A percentile compares a stretch with the other conserved stretches of the same genome.
Evolutionary conservation across 2,329 filamentous ascomycete species (phyloP).

Genomic region (Aspergillus transmontanensis): DNA sequence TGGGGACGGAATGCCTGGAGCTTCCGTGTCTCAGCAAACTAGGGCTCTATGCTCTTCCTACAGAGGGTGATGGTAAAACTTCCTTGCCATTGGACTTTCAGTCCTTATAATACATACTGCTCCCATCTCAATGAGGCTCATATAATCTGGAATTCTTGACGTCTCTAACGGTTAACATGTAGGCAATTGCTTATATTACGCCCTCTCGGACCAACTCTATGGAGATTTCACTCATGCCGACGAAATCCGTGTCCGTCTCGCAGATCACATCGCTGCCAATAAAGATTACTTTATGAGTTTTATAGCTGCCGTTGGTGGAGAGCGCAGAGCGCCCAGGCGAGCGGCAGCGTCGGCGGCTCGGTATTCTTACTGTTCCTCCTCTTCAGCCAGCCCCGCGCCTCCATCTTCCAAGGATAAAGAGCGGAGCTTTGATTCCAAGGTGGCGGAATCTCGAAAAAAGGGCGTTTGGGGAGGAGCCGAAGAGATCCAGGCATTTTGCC

Average conservation of each 20-base stretch:
- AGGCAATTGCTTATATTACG: conserved; percentile 73
- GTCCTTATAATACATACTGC: conserved; percentile 8
- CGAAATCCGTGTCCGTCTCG: conserved; percentile 61
- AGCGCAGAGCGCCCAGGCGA: conserved; percentile 61
- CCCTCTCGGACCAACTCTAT: conserved; percentile 68
- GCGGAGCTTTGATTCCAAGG: conserved; percentile 60
- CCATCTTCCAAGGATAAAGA: conserved; percentile 57
- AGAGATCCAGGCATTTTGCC: conserved; percentile 68
- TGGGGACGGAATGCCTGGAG: conserved; percentile 32
- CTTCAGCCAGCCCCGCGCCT: conserved; percentile 44
- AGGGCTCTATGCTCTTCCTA: conserved; percentile 62
- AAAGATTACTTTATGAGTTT: conserved; percentile 67
- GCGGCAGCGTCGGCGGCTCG: conserved; percentile 44
- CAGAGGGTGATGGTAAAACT: conserved; percentile 62
- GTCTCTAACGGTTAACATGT: conserved; percentile 26
- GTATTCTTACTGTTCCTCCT: conserved; percentile 52
- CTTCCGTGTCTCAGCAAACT: conserved; percentile 54
- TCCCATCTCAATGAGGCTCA: background rate
- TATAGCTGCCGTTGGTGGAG: conserved; percentile 58
- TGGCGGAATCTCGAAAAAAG: conserved; percentile 61
- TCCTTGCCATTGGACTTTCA: conserved; percentile 22
- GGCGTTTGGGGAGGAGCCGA: conserved; percentile 68
- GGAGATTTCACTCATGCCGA: conserved; percentile 60
- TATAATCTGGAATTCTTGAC: background rate
- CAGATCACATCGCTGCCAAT: conserved; percentile 64